phyloP scores from a whole-genome alignment of 257 asterid genomes.

The Nemophila menziesii region DNA sequence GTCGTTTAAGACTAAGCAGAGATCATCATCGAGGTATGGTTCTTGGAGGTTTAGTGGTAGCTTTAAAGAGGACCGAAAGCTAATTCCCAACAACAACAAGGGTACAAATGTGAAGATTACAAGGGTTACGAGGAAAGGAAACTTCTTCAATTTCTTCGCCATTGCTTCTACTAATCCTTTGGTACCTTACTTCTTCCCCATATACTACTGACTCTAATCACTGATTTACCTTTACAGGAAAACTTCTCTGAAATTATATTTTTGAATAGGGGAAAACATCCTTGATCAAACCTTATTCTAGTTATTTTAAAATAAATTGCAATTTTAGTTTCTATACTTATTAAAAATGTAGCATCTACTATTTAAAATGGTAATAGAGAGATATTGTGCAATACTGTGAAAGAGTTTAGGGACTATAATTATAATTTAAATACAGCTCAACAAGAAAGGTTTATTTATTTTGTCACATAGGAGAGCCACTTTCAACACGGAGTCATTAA shows the following conservation, averaged over 20 bases:
- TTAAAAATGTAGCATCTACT: too few species aligned
- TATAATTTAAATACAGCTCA: too few species aligned
- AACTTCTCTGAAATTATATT: not conserved
- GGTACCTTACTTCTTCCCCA: slow-evolving; percentile 14
- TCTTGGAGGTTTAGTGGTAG: slow-evolving; percentile 47
- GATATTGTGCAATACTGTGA: too few species aligned
- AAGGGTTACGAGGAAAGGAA: slow-evolving; percentile 34
- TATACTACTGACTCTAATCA: not conserved
- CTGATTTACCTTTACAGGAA: not conserved
- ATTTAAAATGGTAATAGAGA: too few species aligned
- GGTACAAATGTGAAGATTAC: slow-evolving; percentile 21
- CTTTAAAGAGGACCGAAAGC: slow-evolving; percentile 21
- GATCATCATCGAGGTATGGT: slow-evolving; percentile 9
- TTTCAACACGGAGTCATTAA: too few species aligned
- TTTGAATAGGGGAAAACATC: too few species aligned
- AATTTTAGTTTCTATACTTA: too few species aligned
- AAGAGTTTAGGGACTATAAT: too few species aligned
- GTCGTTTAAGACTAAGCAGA: slow-evolving; percentile 5
- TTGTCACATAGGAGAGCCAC: too few species aligned
- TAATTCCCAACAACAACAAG: not conserved
- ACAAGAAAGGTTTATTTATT: too few species aligned
- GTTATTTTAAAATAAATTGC: too few species aligned
- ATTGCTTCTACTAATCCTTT: slow-evolving; percentile 29
- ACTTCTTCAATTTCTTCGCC: slow-evolving; percentile 34
- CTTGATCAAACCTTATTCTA: too few species aligned